Base-by-base conservation (phyloP, 768 basidiomycete genomes). In the Epithele typhae region DNA sequence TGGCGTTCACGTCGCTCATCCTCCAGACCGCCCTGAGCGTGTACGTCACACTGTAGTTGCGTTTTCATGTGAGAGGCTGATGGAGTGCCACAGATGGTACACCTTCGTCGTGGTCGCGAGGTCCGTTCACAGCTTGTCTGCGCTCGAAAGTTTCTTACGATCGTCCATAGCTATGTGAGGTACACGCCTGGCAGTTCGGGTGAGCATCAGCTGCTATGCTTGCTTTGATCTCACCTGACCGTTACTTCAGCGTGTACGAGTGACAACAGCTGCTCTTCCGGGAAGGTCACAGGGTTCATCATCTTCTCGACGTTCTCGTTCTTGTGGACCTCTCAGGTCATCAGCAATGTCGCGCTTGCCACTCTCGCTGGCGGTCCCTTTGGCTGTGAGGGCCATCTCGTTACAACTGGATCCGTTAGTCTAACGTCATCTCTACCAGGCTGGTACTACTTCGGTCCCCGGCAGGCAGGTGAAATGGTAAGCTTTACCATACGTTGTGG, bases 381-480 rank as follows among this genome's bases (percentile, higher is more conserved):
- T 54, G 85, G 84, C 36, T 70, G 73, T 66, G 47, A 40, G 67
- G 17, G 5, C 14, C n/a, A 11, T 23, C 30, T 15, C 9, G 9
- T 32, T 45, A 37, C 40, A 25, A 17, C 22, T n/a, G n/a, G n/a
- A 2, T 23, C 36, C 22, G 5, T 11, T 17, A 7, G 9, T 9
- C 34, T 8, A n/a, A n/a, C n/a, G n/a, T 32, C 30, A 22, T 9
- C 25, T 15, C 25, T 44, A 53, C 53, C 41, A 62, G 64, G 56
- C 40, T 64, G 88, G 87, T 91, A 91, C 62, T 92, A 92, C 67
- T 90, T 89, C 56, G 88, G 90, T 5, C 86, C 87, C 10, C 73
- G 75, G 17, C 75, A 77, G 2, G 67, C 76, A 48, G 81, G 82
- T 11, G 64, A 78, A 45, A 83, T 86, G 83, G 81, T 81, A 55